A percentile compares a stretch with the other conserved stretches of the same genome.
phyloP scores from a whole-genome alignment of 441 rosid species.

The Arabidopsis lyrata region DNA sequence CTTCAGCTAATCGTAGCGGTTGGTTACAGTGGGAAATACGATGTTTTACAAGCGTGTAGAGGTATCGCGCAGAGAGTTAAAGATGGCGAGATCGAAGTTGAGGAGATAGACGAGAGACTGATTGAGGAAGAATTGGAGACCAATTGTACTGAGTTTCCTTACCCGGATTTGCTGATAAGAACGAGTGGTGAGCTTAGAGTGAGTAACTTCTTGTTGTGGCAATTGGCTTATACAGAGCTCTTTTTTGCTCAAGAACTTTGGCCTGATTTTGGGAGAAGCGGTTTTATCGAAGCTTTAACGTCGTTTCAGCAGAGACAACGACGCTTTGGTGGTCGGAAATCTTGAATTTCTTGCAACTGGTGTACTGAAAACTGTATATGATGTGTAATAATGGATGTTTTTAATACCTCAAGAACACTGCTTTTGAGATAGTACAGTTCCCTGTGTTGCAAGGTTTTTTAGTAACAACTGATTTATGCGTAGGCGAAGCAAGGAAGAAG shows the following conservation, averaged over 20 bases:
- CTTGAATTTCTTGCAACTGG: conserved; percentile 5
- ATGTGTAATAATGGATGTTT: conserved; percentile 24
- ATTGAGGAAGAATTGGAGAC: conserved; percentile 73
- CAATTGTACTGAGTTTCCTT: conserved; percentile 59
- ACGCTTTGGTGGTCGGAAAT: conserved; percentile 64
- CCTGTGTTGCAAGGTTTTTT: conserved; percentile 17
- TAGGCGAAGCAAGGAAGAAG: not conserved
- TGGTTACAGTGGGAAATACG: conserved; percentile 80
- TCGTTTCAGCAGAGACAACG: conserved; percentile 77
- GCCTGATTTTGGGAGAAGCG: conserved; percentile 81
- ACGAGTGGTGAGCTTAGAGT: conserved; percentile 81
- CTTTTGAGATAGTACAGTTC: conserved; percentile 15
- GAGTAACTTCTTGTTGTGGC: conserved; percentile 88
- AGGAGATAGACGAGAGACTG: conserved; percentile 61
- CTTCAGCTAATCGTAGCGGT: conserved; percentile 79
- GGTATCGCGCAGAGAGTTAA: conserved; percentile 63
- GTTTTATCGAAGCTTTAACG: conserved; percentile 63
- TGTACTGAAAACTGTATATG: conserved; percentile 26
- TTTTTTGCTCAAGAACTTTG: conserved; percentile 66
- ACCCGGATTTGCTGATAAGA: conserved; percentile 77
- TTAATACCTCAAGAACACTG: conserved; percentile 3
- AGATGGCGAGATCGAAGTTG: conserved; percentile 54
- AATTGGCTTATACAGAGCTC: conserved; percentile 83
- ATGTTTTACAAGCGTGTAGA: conserved; percentile 71
- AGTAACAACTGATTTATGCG: not conserved